These are phyloP conservation scores for Talinum fruticosum DNA, from an alignment of 148 eudicot genomes.

Conservation along the genomic window DNA sequence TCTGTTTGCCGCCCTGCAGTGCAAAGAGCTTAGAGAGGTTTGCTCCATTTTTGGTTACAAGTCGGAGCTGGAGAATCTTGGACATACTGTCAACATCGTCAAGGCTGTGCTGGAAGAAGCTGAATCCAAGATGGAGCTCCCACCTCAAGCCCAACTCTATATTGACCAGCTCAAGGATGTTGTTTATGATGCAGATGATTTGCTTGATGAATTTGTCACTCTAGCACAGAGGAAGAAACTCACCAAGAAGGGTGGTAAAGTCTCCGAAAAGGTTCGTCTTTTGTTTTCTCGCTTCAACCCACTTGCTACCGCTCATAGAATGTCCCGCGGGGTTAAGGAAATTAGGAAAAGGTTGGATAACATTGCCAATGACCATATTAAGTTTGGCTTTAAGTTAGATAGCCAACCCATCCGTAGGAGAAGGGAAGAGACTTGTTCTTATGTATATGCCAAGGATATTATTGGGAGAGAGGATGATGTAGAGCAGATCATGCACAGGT, in stretches of 20 bases:
- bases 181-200: not conserved
- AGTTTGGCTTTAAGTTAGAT: not conserved
- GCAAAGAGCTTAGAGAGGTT: too few relatives aligned
- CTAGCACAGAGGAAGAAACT: not conserved
- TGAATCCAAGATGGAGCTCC: not conserved
- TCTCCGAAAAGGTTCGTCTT: not conserved
- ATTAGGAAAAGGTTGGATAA: not conserved
- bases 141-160: not conserved
- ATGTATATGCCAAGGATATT: not conserved
- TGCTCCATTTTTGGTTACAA: too few relatives aligned
- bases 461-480: constrained; percentile 11
- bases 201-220: constrained; percentile 5
- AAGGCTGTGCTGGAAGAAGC: not conserved
- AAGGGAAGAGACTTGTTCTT: not conserved
- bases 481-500: not conserved
- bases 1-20: too few relatives aligned
- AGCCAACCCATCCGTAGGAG: not conserved
- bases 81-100: not conserved
- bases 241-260: not conserved
- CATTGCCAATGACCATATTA: not conserved
- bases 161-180: not conserved
- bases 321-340: not conserved
- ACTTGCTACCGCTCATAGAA: not conserved
- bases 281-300: not conserved
- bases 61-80: not conserved